A percentile compares a stretch with the other conserved stretches of the same genome.
Conservation (phyloP, 1,284 basidiomycete species). For the Tylopilus sp. region DNA sequence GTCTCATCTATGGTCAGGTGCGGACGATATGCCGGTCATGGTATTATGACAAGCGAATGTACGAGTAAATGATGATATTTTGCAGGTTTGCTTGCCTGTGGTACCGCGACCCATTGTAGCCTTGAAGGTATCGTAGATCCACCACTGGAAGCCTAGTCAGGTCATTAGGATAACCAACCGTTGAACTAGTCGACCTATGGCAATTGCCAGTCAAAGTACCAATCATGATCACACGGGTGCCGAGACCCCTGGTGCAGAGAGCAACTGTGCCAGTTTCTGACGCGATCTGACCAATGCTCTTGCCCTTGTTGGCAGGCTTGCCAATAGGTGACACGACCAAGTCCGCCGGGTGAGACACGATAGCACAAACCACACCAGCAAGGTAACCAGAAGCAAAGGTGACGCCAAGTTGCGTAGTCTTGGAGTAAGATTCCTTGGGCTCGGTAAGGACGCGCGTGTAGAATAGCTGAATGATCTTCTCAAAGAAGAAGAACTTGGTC, state of each 20-base stretch:
- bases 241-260: constrained; percentile 74
- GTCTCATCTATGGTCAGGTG: no score
- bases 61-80: no score
- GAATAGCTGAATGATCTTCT: constrained; percentile 72
- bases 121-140: constrained; percentile 85
- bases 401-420: constrained; percentile 70
- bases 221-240: constrained; percentile 77
- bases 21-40: no score
- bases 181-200: background rate
- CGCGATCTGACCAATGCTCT: constrained; percentile 61
- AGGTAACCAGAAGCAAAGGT: constrained; percentile 80
- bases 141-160: constrained; percentile 72
- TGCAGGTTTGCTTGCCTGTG: constrained; percentile 62
- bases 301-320: constrained; percentile 73
- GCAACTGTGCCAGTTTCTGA: constrained; percentile 57
- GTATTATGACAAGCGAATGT: no score
- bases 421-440: constrained; percentile 68
- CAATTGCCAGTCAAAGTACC: constrained; percentile 62
- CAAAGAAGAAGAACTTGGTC: constrained; percentile 85
- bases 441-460: constrained; percentile 70
- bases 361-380: constrained; percentile 75
- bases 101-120: constrained; percentile 74
- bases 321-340: constrained; percentile 75
- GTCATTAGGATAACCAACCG: no score
- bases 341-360: constrained; percentile 80